Percentiles rank a stretch among this genome's conserved stretches.
Conservation (phyloP, 495 filamentous ascomycete genomes). For the Aspergillus ostianus region DNA sequence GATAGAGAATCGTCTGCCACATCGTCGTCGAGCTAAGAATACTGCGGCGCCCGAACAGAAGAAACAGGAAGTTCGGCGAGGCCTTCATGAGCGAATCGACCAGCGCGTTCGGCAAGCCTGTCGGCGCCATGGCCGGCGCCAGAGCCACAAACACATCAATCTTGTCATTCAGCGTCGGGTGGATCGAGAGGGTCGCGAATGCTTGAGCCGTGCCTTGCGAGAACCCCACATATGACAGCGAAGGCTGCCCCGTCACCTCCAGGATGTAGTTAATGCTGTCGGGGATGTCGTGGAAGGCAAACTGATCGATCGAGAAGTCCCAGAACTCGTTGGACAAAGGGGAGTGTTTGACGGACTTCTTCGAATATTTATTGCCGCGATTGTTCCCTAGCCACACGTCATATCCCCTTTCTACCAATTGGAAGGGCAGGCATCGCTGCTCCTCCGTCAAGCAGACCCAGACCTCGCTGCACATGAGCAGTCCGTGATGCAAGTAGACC, state of each 20-base stretch:
- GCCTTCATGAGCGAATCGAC: conserved; percentile 93
- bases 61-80: conserved; percentile 86
- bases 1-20: conserved; percentile 96
- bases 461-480: conserved; percentile 98
- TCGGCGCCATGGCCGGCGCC: conserved; percentile 93
- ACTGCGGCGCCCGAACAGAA: conserved; percentile 91
- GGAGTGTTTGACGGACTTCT: conserved; percentile 75
- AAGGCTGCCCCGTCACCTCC: conserved; percentile 73
- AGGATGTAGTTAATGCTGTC: conserved; percentile 92
- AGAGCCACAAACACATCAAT: conserved; percentile 97
- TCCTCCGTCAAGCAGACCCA: conserved; percentile 93
- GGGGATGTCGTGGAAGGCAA: conserved; percentile 96
- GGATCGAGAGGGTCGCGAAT: conserved; percentile 91
- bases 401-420: conserved; percentile 85
- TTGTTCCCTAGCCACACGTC: conserved; percentile 99
- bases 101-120: conserved; percentile 81
- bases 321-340: conserved; percentile 80
- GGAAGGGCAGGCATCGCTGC: conserved; percentile 82
- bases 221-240: conserved; percentile 95
- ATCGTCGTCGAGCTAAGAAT: conserved; percentile 92
- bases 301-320: conserved; percentile 98
- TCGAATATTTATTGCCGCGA: conserved; percentile 97
- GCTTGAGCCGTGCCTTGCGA: conserved; percentile 96
- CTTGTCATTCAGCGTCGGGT: conserved; percentile 88
- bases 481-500: conserved; percentile 92